Evolutionary conservation across 2,329 filamentous ascomycete species (phyloP).

Genomic region (Aspergillus proliferans): DNA sequence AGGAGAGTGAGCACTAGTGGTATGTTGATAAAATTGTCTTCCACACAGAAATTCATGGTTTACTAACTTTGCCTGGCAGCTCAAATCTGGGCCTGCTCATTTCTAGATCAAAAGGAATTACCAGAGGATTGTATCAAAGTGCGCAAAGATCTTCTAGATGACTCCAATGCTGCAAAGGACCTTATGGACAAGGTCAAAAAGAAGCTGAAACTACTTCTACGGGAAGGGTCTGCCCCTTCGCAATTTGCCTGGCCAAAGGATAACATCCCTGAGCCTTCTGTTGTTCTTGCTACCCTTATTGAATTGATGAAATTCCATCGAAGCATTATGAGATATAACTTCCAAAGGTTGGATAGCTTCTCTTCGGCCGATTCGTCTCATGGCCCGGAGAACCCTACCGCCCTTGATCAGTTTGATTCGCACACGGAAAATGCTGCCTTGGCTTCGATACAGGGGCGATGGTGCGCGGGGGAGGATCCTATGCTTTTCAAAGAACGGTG

Average conservation of each 20-base stretch:
- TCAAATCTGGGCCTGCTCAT: constrained; percentile 89
- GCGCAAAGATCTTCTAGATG: constrained; percentile 89
- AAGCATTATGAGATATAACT: constrained; percentile 91
- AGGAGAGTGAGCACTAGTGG: constrained; percentile 83
- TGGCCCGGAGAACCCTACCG: constrained; percentile 4
- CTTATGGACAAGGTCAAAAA: constrained; percentile 99
- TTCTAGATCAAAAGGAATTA: constrained; percentile 79
- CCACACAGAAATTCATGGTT: neutral
- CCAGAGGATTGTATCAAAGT: constrained; percentile 81
- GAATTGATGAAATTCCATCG: constrained; percentile 98
- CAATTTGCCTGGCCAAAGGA: constrained; percentile 96
- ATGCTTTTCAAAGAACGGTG: constrained; percentile 93
- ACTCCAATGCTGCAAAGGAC: constrained; percentile 97
- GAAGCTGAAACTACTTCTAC: constrained; percentile 87
- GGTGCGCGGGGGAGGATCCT: constrained; percentile 94
- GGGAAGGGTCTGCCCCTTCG: constrained; percentile 86
- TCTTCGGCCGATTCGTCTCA: constrained; percentile 7
- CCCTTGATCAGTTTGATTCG: constrained; percentile 9
- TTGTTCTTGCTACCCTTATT: constrained; percentile 86
- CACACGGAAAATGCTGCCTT: constrained; percentile 46
- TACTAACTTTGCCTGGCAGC: constrained; percentile 42
- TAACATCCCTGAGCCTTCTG: constrained; percentile 87
- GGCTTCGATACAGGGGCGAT: constrained; percentile 74
- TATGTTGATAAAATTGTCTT: constrained; percentile 21
- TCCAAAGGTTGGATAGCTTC: constrained; percentile 65